Base-by-base conservation (phyloP, 2,329 filamentous ascomycete species). In the Rasamsonia emersonii region DNA sequence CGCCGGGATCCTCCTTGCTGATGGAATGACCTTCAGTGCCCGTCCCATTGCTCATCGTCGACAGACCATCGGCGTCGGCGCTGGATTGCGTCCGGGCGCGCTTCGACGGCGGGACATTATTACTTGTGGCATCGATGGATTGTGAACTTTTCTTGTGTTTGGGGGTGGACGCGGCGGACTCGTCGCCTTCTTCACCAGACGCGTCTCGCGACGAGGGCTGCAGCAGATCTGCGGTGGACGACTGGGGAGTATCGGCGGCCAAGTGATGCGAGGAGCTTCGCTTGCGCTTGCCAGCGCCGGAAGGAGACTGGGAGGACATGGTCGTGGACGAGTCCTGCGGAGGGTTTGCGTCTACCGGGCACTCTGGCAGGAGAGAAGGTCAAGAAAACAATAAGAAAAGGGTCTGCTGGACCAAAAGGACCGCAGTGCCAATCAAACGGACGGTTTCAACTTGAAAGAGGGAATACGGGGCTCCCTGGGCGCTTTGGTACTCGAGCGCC, bases 141-240 rank as follows among this genome's bases (percentile, higher is more conserved):
- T 61, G 55, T 36, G 68, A 64, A 24, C 67, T 61, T 56, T 78
- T 78, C 53, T 73, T 73, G 56, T 75, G 73, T 46, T 73, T 75
- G 35, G 46, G 41, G 18, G 38, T 58, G 23, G 68, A 63, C 20
- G 68, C 71, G 32, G 82, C 74, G 10, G 79, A 79, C 44, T 84
- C 83, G 49, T 82, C 79, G 49, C 75, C 79, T 54, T 89, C 85
- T 62, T 93, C 84, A 43, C 72, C 82, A 10, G 84, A 89, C 39
- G 82, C 83, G 64, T 93, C 84, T 53, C 82, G 76, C 20, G 84
- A 88, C 11, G 82, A 86, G 20, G 82, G 71, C 56, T 79, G 75
- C 44, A 79, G 70, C 30, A 77, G 67, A 51, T 80, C 74, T 33
- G 75, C 70, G 36, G 72, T 64, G 45, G 63, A 53, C 40, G 67